Conservation (phyloP, 768 basidiomycete species). For the Chalciporus chontae region DNA sequence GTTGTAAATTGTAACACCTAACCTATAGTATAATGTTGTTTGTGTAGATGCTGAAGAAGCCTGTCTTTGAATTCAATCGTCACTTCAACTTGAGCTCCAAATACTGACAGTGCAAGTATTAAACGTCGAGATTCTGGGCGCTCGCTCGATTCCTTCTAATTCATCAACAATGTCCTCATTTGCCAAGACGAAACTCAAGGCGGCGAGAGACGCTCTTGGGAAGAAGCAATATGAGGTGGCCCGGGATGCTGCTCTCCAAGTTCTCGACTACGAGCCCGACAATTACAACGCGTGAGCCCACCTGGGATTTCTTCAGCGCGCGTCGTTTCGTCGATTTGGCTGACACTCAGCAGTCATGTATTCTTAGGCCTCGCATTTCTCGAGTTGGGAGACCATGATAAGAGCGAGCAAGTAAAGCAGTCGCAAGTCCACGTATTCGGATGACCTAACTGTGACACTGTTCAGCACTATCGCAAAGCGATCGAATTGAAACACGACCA, state of each 20-base stretch:
- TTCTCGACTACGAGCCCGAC: slow-evolving; percentile 70
- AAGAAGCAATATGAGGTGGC: slow-evolving; percentile 75
- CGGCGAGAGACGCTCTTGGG: slow-evolving; percentile 67
- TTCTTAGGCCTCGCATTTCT: slow-evolving; percentile 79
- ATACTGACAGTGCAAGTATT: too few species aligned
- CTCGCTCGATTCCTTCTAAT: not conserved
- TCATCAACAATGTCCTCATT: slow-evolving; percentile 35
- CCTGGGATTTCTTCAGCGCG: not conserved
- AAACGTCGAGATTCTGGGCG: not conserved
- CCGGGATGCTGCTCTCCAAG: slow-evolving; percentile 59
- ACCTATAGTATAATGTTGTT: too few species aligned
- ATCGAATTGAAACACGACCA: slow-evolving; percentile 65
- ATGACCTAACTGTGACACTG: slow-evolving; percentile 14
- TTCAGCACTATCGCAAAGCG: slow-evolving; percentile 76
- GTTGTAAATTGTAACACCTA: too few species aligned
- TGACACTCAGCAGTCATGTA: slow-evolving; percentile 56
- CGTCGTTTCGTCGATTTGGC: not conserved
- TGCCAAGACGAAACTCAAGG: slow-evolving; percentile 73
- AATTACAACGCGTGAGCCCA: slow-evolving; percentile 83
- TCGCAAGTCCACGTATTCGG: not conserved
- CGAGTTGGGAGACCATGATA: slow-evolving; percentile 64
- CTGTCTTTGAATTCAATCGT: too few species aligned
- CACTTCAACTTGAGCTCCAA: too few species aligned
- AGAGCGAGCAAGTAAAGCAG: slow-evolving; percentile 81
- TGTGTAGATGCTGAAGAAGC: too few species aligned